These are phyloP conservation scores for Russula ochroleuca DNA, from an alignment of 768 basidiomycete genomes.

Conservation along the genomic window DNA sequence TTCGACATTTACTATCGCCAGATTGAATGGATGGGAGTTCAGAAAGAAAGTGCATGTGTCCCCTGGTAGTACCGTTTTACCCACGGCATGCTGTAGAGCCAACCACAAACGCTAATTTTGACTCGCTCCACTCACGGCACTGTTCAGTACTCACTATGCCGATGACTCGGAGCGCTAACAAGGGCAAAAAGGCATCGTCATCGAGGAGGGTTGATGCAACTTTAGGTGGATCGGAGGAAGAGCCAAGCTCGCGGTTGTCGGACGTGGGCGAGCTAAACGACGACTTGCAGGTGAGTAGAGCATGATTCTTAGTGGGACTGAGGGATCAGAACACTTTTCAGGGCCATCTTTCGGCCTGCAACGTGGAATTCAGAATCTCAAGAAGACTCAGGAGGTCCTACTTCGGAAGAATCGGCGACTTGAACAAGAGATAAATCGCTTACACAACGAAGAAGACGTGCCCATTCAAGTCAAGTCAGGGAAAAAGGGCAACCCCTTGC, in stretches of 20 bases:
- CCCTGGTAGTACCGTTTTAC: background rate
- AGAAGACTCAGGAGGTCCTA: background rate
- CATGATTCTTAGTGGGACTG: background rate
- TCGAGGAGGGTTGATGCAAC: background rate
- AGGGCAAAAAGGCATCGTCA: slow-evolving; percentile 3
- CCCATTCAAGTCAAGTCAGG: slow-evolving; percentile 12
- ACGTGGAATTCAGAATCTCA: slow-evolving; percentile 10
- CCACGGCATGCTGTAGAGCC: background rate
- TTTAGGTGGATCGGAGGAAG: background rate
- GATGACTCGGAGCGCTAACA: slow-evolving; percentile 18
- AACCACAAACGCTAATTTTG: too few relatives aligned
- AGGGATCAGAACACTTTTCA: background rate
- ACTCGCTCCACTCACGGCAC: background rate
- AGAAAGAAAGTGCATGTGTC: slow-evolving; percentile 1
- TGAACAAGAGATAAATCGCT: slow-evolving; percentile 9
- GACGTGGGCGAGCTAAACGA: background rate
- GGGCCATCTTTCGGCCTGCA: slow-evolving; percentile 18
- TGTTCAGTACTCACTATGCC: slow-evolving; percentile 14
- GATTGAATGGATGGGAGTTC: slow-evolving; percentile 15
- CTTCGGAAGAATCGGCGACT: slow-evolving; percentile 8
- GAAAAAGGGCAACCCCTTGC: slow-evolving; percentile 9
- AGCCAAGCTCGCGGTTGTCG: background rate
- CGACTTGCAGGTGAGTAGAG: background rate
- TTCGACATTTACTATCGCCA: slow-evolving; percentile 9
- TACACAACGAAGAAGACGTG: slow-evolving; percentile 11